A percentile compares a stretch with the other conserved stretches of the same genome.
phyloP scores from a whole-genome alignment of 148 eudicot genomes.

The Heliosperma pusillum region DNA sequence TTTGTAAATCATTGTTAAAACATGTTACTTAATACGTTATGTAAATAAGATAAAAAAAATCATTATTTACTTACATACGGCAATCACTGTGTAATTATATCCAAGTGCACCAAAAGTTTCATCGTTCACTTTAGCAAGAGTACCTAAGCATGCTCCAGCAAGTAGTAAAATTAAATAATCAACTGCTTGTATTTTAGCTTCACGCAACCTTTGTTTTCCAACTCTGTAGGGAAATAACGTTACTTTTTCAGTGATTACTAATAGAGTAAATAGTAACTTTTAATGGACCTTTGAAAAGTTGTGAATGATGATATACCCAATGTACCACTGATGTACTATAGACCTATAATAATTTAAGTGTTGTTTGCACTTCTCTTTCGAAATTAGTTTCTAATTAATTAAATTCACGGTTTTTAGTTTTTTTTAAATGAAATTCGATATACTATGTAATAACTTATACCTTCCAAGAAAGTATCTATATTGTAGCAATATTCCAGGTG shows the following conservation, averaged over 20 bases:
- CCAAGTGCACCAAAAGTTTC: slow-evolving; percentile 82
- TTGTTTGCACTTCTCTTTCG: too few species aligned
- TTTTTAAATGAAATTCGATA: not conserved
- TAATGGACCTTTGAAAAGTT: too few species aligned
- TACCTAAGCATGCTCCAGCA: slow-evolving; percentile 92
- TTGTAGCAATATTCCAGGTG: slow-evolving; percentile 64
- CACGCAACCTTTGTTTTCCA: slow-evolving; percentile 83
- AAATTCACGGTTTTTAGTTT: not conserved
- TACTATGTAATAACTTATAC: slow-evolving; percentile 26
- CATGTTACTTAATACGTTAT: too few species aligned
- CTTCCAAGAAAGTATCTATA: slow-evolving; percentile 91
- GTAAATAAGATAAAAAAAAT: too few species aligned
- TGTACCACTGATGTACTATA: too few species aligned
- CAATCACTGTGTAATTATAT: slow-evolving; percentile 83
- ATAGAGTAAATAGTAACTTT: too few species aligned
- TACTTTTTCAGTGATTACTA: too few species aligned
- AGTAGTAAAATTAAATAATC: slow-evolving; percentile 84
- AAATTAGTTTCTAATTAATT: not conserved
- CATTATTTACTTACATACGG: slow-evolving; percentile 83
- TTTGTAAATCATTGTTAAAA: too few species aligned
- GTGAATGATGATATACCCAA: too few species aligned
- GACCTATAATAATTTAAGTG: too few species aligned
- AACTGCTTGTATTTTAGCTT: slow-evolving; percentile 75
- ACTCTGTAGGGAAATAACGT: slow-evolving; percentile 37
- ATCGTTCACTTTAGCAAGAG: slow-evolving; percentile 70